Evolutionary conservation across 129 eudicot species (phyloP), one percentile per base, ranked within the genome.

Genomic region (Glebionis coronaria): DNA sequence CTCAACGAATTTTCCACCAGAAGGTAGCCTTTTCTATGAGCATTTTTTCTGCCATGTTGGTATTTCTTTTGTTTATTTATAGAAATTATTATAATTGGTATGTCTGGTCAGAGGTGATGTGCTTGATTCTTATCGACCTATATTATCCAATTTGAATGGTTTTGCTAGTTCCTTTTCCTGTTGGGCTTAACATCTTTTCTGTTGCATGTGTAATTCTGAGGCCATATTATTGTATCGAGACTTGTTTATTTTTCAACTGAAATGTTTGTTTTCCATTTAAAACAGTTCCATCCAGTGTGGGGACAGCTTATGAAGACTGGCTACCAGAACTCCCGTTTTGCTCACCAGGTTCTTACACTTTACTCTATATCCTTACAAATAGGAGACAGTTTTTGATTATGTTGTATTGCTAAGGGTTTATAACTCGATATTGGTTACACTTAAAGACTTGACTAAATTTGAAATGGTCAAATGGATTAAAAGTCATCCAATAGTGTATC

Each of bases 291-390:
- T 76, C 81, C 86, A 55, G 91, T 92, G 15, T 92, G 98, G 98
- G 98, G 98, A 23, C 98, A 86, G 73, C 86, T 92, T n/a, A 88
- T 92, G 98, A 92, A 88, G 81, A 88, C 98, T 4, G 98, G 98
- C 55, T 85, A 88, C 65, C 98, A 92, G 67, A 92, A 88, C 76
- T 92, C 98, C 20, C 96, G 98, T 49, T 92, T 88, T 51, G 96
- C 98, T 12, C 96, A 92, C 83, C 98, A 92, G 89, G 97, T 91
- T 19, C n/a, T 14, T 50, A 71, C 69, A 19, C 4, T 62, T 28
- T 49, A 47, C 56, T 14, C 8, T 35, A 19, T 53, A 18, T 28
- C 18, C 16, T 27, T 27, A 51, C 46, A 25, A 65, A 46, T 25
- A 67, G 60, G 3, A 35, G 42, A 35, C 42, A 7, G 10, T 35